Conservation (phyloP, 1,139 yeast species). For the Diutina ranongensis region DNA sequence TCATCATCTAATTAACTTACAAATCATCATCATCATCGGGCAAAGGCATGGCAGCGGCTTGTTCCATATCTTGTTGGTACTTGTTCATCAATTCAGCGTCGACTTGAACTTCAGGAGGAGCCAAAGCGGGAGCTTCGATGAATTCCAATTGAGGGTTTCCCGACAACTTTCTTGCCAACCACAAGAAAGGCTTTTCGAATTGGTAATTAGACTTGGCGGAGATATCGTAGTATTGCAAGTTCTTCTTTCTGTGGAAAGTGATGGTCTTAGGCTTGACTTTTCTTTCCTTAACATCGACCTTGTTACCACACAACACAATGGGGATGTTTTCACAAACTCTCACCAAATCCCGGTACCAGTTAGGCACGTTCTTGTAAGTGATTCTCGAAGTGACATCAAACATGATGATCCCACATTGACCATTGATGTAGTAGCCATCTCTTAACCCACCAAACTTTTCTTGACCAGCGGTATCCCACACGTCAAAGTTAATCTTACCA, state of each 20-base stretch:
- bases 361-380: conserved; percentile 98
- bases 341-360: conserved; percentile 99
- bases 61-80: conserved; percentile 99
- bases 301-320: conserved; percentile 97
- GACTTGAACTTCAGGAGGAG: conserved; percentile 98
- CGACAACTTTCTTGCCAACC: conserved; percentile 99
- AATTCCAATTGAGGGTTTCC: conserved; percentile 98
- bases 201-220: conserved; percentile 99
- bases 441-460: conserved; percentile 99
- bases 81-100: conserved; percentile 94
- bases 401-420: conserved; percentile 99
- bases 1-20: too few species aligned
- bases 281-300: conserved; percentile 99
- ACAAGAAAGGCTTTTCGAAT: conserved; percentile 98
- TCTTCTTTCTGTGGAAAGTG: conserved; percentile 99
- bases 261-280: conserved; percentile 99
- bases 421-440: conserved; percentile 98
- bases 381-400: conserved; percentile 99
- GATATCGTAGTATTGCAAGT: conserved; percentile 98
- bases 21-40: conserved; percentile 99
- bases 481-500: conserved; percentile 98
- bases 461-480: conserved; percentile 99
- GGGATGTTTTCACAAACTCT: conserved; percentile 99
- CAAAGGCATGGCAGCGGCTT: conserved; percentile 98
- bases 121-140: conserved; percentile 98